Evolutionary conservation across 2,329 filamentous ascomycete species (phyloP), one percentile per base, ranked within the genome.

Genomic region (Colletotrichum sp.): DNA sequence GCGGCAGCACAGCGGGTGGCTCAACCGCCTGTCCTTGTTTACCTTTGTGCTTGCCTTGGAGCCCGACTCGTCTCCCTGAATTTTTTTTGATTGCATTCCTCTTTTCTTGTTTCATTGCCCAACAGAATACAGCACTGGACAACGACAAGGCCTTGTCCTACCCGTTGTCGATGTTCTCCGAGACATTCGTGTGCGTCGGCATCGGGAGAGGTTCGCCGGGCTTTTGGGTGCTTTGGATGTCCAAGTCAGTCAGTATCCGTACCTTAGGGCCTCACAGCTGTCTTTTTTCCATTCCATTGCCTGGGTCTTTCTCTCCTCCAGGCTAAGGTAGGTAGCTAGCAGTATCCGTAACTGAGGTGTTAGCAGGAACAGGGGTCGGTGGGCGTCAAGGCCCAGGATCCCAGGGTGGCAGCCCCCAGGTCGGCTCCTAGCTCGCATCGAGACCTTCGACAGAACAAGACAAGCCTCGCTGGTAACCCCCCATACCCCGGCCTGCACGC

Each of bases 401-500:
- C 70, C 63, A 63, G 69, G 39, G 55, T 57, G 30, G 55, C 69
- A 72, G 63, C 73, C 44, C 34, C 34, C 34, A 52, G 63, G 32
- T 39, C 52, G 69, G 62, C n/a, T 57, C 44, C 44, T 32, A 59
- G 64, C 44, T 73, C 73, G 34, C 70, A 76, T 73, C 70, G 63
- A 73, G 73, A 36, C 73, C 69, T 67, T 44, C 18, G 64, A 76
- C 73, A 69, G 63, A 76, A 72, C 28, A 21, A 72, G 63, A 72
- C 69, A 72, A 72, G 73, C 63, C 69, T 68, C 73, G 49, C 26
- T 44, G 63, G 60, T 28, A 24, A 49, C 44, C 26, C 39, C 73
- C 63, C 63, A 32, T 68, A 73, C 57, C 73, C 73, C 73, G 44
- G 70, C 69, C 57, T 76, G 52, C 64, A 73, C 69, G 73, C 73